phyloP scores from a whole-genome alignment of 768 basidiomycete genomes.

The Polyporus arcularius region DNA sequence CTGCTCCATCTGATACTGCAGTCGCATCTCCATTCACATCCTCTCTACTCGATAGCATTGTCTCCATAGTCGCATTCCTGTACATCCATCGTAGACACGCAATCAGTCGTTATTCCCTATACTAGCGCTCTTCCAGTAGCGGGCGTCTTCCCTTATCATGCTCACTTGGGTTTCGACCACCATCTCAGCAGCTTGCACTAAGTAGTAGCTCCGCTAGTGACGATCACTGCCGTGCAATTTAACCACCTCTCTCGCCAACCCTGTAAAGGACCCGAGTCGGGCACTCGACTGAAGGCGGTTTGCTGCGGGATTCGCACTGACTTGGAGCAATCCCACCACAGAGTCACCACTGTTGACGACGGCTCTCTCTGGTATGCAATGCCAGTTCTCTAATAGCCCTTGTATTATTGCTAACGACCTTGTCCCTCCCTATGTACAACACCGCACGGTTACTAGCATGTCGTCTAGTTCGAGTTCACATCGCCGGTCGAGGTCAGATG shows the following conservation, averaged over 20 bases:
- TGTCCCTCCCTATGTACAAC: background rate
- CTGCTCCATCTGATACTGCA: too few relatives aligned
- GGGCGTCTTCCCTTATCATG: background rate
- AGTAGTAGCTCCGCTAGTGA: too few relatives aligned
- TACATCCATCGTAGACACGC: background rate
- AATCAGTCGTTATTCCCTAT: background rate
- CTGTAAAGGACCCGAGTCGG: too few relatives aligned
- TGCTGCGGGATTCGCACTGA: too few relatives aligned
- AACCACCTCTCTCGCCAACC: too few relatives aligned
- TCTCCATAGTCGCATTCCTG: constrained; percentile 1
- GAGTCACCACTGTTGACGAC: too few relatives aligned
- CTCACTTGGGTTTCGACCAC: background rate
- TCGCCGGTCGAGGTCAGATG: background rate
- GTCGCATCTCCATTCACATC: background rate
- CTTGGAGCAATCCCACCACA: too few relatives aligned
- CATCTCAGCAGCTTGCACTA: too few relatives aligned
- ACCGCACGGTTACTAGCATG: background rate
- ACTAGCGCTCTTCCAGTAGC: background rate
- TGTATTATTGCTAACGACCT: background rate
- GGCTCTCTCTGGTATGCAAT: background rate
- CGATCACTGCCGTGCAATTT: too few relatives aligned
- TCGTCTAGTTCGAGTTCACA: background rate
- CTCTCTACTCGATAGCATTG: background rate
- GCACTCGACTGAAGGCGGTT: too few relatives aligned
- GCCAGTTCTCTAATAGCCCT: background rate